Evolutionary conservation across 306 rosid species (phyloP).

Genomic region (Psophocarpus tetragonolobus): DNA sequence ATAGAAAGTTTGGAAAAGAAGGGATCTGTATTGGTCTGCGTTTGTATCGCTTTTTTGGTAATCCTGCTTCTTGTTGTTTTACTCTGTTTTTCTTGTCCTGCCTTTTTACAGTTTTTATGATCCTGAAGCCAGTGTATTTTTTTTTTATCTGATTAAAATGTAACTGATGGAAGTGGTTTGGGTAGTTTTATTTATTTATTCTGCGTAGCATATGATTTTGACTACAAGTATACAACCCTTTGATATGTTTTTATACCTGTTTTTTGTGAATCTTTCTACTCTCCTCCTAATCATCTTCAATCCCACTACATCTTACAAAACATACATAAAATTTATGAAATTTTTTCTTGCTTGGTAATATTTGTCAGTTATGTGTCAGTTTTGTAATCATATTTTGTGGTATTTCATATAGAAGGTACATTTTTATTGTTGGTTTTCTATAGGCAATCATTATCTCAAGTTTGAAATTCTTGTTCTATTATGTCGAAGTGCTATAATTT

Average conservation of each 20-base stretch:
- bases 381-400: background rate
- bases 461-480: constrained; percentile 1
- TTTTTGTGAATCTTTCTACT: constrained; percentile 2
- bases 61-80: constrained; percentile 13
- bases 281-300: background rate
- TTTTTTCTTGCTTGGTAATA: background rate
- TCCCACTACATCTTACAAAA: background rate
- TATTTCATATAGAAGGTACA: background rate
- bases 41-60: constrained; percentile 70
- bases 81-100: background rate
- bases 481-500: background rate
- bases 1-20: constrained; percentile 54
- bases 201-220: constrained; percentile 3
- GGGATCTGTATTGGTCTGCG: constrained; percentile 73
- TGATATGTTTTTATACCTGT: background rate
- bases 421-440: background rate
- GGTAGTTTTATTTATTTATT: constrained; percentile 12
- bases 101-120: background rate
- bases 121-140: background rate
- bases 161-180: background rate
- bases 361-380: background rate
- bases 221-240: background rate
- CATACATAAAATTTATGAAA: background rate
- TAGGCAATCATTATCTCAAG: background rate
- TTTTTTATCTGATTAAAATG: background rate